A percentile compares a stretch with the other conserved stretches of the same genome.
These are phyloP conservation scores for Aspergillus nanangensis DNA, from an alignment of 495 filamentous ascomycete genomes.

Conservation along the genomic window DNA sequence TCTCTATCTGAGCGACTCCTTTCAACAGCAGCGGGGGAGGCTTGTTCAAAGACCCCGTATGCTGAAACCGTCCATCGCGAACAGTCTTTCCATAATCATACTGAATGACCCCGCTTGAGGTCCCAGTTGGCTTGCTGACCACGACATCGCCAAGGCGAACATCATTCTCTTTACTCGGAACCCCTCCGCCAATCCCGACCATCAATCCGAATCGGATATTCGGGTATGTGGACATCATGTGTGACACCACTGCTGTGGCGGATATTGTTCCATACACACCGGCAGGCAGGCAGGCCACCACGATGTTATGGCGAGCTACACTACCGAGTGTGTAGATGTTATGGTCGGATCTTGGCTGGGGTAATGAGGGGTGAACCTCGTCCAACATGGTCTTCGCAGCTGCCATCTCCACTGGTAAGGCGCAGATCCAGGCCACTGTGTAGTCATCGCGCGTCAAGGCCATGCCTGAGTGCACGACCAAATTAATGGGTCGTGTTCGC, in stretches of 20 bases:
- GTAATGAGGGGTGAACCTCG: background rate
- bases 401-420: slow-evolving; percentile 31
- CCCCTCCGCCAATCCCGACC: background rate
- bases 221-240: background rate
- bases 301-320: background rate
- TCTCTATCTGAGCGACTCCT: background rate
- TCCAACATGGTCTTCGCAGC: slow-evolving; percentile 26
- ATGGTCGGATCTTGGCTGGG: background rate
- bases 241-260: background rate
- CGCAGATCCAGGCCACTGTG: slow-evolving; percentile 46
- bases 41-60: background rate
- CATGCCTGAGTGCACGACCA: no score
- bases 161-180: background rate
- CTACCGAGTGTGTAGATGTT: background rate
- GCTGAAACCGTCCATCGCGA: background rate
- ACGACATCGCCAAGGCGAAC: background rate
- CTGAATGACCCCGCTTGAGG: background rate
- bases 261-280: background rate
- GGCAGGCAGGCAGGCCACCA: background rate
- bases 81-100: background rate
- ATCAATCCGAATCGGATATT: background rate
- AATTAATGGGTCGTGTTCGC: no score
- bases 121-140: background rate
- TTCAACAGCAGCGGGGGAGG: background rate
- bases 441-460: slow-evolving; percentile 34